These are phyloP conservation scores for Fusarium sp. DNA, from an alignment of 2,329 filamentous ascomycete species.

Conservation along the genomic window DNA sequence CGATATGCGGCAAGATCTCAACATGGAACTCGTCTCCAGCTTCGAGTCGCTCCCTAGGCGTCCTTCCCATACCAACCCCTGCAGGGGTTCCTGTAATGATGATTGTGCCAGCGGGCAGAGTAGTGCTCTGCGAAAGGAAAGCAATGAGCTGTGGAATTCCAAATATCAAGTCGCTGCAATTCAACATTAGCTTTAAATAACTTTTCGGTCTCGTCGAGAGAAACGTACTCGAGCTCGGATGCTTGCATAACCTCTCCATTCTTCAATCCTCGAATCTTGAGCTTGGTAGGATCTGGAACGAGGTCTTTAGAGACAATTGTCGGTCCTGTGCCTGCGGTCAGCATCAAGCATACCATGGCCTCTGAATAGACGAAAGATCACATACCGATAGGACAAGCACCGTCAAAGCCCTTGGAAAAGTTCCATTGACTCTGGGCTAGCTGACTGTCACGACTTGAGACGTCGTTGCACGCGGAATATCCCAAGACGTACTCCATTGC, in stretches of 20 bases:
- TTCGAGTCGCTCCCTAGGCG: constrained; percentile 55
- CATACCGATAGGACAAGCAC: background rate
- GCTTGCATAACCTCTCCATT: constrained; percentile 69
- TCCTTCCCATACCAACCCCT: constrained; percentile 57
- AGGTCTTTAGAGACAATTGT: constrained; percentile 62
- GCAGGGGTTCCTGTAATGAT: constrained; percentile 62
- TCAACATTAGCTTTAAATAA: too few species aligned
- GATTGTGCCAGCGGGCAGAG: constrained; percentile 58
- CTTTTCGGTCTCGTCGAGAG: too few species aligned
- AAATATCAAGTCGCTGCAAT: constrained; percentile 67
- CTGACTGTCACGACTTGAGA: constrained; percentile 58
- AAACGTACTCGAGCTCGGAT: constrained; percentile 50
- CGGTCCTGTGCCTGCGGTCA: constrained; percentile 55
- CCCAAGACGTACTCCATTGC: background rate
- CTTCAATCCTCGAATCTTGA: constrained; percentile 61
- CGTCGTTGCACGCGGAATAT: constrained; percentile 67
- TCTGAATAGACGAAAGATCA: too few species aligned
- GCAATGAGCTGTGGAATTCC: constrained; percentile 61
- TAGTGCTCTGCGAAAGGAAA: constrained; percentile 61
- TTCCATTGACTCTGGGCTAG: constrained; percentile 42
- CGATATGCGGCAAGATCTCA: constrained; percentile 59
- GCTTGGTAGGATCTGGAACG: constrained; percentile 58
- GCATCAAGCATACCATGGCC: too few species aligned
- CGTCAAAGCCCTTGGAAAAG: constrained; percentile 69
- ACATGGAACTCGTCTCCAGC: constrained; percentile 60